phyloP scores from a whole-genome alignment of 129 eudicot species.

The Apium graveolens region DNA sequence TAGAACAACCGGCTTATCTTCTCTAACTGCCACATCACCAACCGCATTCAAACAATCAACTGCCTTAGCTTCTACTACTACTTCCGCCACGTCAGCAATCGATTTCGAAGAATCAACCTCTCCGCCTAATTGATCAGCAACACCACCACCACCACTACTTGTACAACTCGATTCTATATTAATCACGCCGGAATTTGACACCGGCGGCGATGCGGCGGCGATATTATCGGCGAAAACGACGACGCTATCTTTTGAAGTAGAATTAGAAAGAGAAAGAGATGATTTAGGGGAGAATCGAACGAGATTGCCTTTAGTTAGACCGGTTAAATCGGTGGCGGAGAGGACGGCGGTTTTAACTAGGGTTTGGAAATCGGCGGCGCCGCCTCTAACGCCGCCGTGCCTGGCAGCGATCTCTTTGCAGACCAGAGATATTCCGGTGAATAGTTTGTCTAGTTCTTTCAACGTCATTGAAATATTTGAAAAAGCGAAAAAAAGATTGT shows the following conservation, averaged over 20 bases:
- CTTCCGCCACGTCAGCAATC: not conserved
- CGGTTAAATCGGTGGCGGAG: slow-evolving; percentile 54
- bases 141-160: not conserved
- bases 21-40: slow-evolving; percentile 10
- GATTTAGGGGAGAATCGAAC: slow-evolving; percentile 19
- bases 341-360: slow-evolving; percentile 38
- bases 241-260: slow-evolving; percentile 16
- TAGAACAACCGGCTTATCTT: not conserved
- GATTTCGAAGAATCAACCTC: not conserved
- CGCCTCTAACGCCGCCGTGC: slow-evolving; percentile 5
- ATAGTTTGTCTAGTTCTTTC: slow-evolving; percentile 49
- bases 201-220: not conserved
- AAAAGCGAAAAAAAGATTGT: not conserved
- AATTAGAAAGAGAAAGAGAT: slow-evolving; percentile 7
- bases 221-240: slow-evolving; percentile 33
- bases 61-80: not conserved
- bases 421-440: slow-evolving; percentile 52
- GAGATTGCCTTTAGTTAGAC: slow-evolving; percentile 66
- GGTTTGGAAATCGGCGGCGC: slow-evolving; percentile 30
- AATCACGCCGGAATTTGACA: not conserved
- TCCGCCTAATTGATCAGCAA: not conserved
- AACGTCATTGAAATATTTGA: not conserved
- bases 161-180: not conserved
- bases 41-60: not conserved
- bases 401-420: slow-evolving; percentile 42